A percentile compares a stretch with the other conserved stretches of the same genome.
Conservation (phyloP, 2,329 filamentous ascomycete species). For the Stagonosporopsis vannaccii region DNA sequence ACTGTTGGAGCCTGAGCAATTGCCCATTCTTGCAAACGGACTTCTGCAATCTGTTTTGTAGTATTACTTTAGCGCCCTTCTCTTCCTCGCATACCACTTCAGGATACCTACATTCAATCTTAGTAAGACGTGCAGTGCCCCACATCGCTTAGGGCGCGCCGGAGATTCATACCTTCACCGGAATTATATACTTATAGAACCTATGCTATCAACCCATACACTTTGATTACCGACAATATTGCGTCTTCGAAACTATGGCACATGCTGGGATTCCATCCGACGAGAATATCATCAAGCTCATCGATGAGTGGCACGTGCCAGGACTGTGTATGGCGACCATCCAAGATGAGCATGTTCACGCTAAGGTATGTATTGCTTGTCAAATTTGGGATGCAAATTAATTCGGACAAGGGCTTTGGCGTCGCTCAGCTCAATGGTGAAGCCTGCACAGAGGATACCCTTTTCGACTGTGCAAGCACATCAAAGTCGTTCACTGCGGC, state of each 20-base stretch:
- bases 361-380: conserved; percentile 36
- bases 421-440: conserved; percentile 42
- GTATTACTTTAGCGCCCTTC: conserved; percentile 4
- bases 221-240: no score
- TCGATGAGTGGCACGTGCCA: conserved; percentile 57
- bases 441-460: conserved; percentile 48
- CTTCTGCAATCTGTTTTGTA: background rate
- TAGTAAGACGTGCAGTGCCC: conserved; percentile 7
- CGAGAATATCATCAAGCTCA: conserved; percentile 32
- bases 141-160: background rate
- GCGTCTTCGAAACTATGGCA: background rate
- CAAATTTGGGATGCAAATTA: conserved; percentile 5
- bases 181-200: background rate
- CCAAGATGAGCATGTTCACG: conserved; percentile 53
- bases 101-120: background rate
- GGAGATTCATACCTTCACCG: background rate
- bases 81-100: background rate
- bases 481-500: conserved; percentile 65
- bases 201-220: background rate
- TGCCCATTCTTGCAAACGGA: background rate
- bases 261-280: conserved; percentile 1
- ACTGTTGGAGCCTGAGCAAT: conserved; percentile 14
- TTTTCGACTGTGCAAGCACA: conserved; percentile 64
- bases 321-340: conserved; percentile 59
- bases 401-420: conserved; percentile 44